Conservation (phyloP, 192 early-diverging fungal genomes). For the Rhizophagus clarus region DNA sequence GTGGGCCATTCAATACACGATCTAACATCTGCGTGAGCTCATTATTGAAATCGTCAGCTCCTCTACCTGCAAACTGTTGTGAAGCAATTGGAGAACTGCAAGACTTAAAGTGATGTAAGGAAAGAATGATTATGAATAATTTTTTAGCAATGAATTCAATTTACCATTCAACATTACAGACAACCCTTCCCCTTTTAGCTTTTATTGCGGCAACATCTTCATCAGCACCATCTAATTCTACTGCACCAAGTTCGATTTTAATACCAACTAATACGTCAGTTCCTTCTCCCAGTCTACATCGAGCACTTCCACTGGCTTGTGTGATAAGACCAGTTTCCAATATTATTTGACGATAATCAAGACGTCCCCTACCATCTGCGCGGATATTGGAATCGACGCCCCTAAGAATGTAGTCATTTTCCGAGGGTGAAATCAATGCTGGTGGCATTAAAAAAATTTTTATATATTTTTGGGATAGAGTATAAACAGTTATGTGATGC, state of each 20-base stretch:
- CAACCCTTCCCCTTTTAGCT: conserved; percentile 60
- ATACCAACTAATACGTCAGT: conserved; percentile 94
- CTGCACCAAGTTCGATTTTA: conserved; percentile 87
- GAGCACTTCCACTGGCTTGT: conserved; percentile 89
- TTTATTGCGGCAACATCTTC: conserved; percentile 37
- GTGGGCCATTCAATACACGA: conserved; percentile 76
- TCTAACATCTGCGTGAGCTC: conserved; percentile 83
- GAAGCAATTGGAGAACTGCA: conserved; percentile 78
- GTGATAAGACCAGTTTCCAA: conserved; percentile 88
- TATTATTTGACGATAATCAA: conserved; percentile 74
- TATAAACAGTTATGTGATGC: too few relatives aligned
- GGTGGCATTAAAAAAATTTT: conserved; percentile 43
- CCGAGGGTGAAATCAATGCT: conserved; percentile 70
- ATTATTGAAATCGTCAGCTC: conserved; percentile 82
- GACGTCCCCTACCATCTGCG: conserved; percentile 81
- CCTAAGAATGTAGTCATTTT: conserved; percentile 80
- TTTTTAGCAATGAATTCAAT: neutral
- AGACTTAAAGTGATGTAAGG: conserved; percentile 2
- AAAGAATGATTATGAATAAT: neutral
- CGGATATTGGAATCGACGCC: conserved; percentile 82
- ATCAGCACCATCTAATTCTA: conserved; percentile 59
- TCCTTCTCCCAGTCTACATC: conserved; percentile 76
- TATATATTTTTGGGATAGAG: too few relatives aligned
- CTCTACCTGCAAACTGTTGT: conserved; percentile 76
- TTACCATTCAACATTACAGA: conserved; percentile 92